These are phyloP conservation scores for Nyctanthes arbortristis DNA, from an alignment of 257 asterid species.

Conservation along the genomic window DNA sequence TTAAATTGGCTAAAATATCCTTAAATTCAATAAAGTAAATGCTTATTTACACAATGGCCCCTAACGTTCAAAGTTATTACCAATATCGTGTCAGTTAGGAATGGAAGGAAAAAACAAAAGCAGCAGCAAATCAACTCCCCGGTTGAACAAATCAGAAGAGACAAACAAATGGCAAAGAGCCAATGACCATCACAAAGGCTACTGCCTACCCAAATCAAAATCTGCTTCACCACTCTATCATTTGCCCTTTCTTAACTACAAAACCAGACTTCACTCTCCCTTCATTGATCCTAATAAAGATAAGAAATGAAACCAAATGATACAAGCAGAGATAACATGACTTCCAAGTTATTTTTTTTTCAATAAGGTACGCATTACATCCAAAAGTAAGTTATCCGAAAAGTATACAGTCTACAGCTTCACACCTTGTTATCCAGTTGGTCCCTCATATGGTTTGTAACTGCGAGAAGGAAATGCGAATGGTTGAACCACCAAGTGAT, in stretches of 20 bases:
- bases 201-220: neutral
- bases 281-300: too few relatives aligned
- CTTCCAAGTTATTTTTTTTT: neutral
- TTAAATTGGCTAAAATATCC: too few relatives aligned
- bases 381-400: slow-evolving; percentile 15
- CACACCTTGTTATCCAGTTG: slow-evolving; percentile 14
- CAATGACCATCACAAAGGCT: neutral
- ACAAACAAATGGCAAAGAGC: neutral
- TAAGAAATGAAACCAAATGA: too few relatives aligned
- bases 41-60: too few relatives aligned
- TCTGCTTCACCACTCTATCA: too few relatives aligned
- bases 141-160: neutral
- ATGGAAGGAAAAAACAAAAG: too few relatives aligned
- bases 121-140: too few relatives aligned
- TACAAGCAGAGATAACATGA: neutral
- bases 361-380: slow-evolving; percentile 16
- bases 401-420: slow-evolving; percentile 30
- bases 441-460: slow-evolving; percentile 71
- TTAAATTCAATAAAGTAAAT: too few relatives aligned
- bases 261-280: neutral
- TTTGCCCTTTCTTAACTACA: too few relatives aligned
- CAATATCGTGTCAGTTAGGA: too few relatives aligned
- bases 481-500: slow-evolving; percentile 75
- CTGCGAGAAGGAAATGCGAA: slow-evolving; percentile 94
- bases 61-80: too few relatives aligned